Base-by-base conservation (phyloP, 106 monocot genomes). In the Allium sativum region DNA sequence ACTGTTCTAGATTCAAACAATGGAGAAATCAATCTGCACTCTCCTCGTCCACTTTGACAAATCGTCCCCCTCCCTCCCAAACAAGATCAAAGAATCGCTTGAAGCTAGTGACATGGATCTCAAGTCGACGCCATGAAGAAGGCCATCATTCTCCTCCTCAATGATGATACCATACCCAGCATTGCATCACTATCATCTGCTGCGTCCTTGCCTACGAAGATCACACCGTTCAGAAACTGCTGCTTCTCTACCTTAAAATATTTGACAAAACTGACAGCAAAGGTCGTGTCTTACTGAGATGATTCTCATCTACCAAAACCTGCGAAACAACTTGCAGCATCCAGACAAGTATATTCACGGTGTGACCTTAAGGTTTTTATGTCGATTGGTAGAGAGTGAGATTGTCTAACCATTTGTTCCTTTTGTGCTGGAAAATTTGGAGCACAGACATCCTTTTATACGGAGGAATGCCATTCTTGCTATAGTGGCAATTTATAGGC, bases 301-400 rank as follows among this genome's bases (percentile, higher is more conserved):
- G 86, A 87, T 87, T 70, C 73, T 87, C 18, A 87, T 87, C 55
- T 87, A 82, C 73, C 82, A 87, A 71, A 87, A 82, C 45, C 79
- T 87, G 31, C 58, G 82, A 50, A 87, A 87, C 67, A 87, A 87
- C 46, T 73, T 87, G 43, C 86, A 87, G 70, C 82, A 82, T 62
- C 79, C 86, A 21, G 82, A 87, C 56, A 82, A 87, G 73, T 87
- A 82, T 68, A 76, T 87, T 67, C 75, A 82, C 18, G 86, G 86
- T 10, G 86, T 87, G 59, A 82, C 86, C 13, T 82, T 87, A n/a
- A 72, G 86, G 14, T 87, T 87, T 64, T 82, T 87, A 18, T 87
- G 79, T 67, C 74, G 86, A 42, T 53, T 87, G 6, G 69, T 66
- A 12, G 86, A 87, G 65, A 40, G 82, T 15, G 86, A 87, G 78